These are phyloP conservation scores for Quercus bicolor DNA, from an alignment of 306 rosid species.

Conservation along the genomic window DNA sequence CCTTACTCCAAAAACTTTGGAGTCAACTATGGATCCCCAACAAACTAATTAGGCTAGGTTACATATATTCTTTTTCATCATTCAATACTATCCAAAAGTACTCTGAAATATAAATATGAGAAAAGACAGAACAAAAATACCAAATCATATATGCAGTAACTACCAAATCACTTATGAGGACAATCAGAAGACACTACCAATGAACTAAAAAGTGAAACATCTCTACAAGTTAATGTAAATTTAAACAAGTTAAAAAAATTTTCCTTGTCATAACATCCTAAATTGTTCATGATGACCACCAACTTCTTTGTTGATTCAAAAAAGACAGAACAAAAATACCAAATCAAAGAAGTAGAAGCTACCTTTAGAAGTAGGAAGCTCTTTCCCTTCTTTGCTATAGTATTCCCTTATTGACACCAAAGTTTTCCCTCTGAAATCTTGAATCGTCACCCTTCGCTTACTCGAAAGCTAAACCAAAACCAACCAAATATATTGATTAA, in stretches of 20 bases:
- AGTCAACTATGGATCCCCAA: no score
- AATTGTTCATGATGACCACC: neutral
- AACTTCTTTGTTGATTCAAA: neutral
- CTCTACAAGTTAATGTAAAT: neutral
- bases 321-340: neutral
- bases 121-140: neutral
- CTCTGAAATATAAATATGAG: neutral
- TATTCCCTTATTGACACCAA: conserved; percentile 65
- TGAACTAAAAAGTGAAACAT: neutral
- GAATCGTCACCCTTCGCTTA: conserved; percentile 55
- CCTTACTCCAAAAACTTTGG: no score
- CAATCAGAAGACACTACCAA: no score
- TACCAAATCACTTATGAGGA: conserved; percentile 28
- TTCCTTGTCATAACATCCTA: neutral
- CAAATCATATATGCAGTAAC: neutral
- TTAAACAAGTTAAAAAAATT: neutral
- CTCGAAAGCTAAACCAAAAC: conserved; percentile 51
- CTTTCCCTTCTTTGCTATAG: conserved; percentile 61
- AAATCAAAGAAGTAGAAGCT: neutral
- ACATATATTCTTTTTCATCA: no score
- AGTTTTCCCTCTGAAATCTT: conserved; percentile 49
- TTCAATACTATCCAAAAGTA: no score
- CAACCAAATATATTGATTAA: neutral
- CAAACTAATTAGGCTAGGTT: no score
- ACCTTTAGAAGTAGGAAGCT: conserved; percentile 59